Base-by-base conservation (phyloP, 352 stramenopile species). In the Phytophthora constricta region DNA sequence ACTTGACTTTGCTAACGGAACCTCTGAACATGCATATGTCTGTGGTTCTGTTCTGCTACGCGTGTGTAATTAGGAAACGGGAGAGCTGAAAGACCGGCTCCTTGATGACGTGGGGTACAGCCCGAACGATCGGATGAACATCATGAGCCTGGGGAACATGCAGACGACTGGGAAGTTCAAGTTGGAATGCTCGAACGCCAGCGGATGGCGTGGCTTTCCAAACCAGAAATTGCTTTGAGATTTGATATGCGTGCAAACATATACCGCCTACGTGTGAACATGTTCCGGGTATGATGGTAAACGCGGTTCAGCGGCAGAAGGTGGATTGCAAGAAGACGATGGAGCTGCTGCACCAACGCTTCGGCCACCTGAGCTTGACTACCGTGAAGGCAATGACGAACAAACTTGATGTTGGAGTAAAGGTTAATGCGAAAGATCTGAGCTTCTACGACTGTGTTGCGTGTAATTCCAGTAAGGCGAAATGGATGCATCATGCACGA, bases 81-180 rank as follows among this genome's bases (percentile, higher is more conserved):
- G 47, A 13, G 41, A 58, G 27, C 48, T 49, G 1, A 43, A 55
- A 4, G 48, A 43, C 14, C 25, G 8, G 0, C 2, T 58, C 1
- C 48, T 59, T 4, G 47, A 58, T 5, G 27, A 65, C 11, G 48
- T 65, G 34, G 19, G 50, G 47, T 58, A 53, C 41, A 42, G 23
- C 1, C 26, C 58, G 3, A 58, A 13, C 11, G 42, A 23, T 3
- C 17, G 25, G 4, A 37, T 58, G 1, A 58, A 58, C 39, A 42
- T 65, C 11, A 52, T 65, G 3, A 58, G 47, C 19, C 9, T 65
- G 2, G 50, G 37, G 1, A 37, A 65, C 28, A 14, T 58, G 17
- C 37, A 65, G 20, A 63, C 19, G 13, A 25, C 13, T 7, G 45
- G 45, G 1, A 19, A 28, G 1, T 62, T 42, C 45, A 50, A 52